A percentile compares a stretch with the other conserved stretches of the same genome.
phyloP scores from a whole-genome alignment of 805 yeast genomes.

The Schwanniomyces sp. region DNA sequence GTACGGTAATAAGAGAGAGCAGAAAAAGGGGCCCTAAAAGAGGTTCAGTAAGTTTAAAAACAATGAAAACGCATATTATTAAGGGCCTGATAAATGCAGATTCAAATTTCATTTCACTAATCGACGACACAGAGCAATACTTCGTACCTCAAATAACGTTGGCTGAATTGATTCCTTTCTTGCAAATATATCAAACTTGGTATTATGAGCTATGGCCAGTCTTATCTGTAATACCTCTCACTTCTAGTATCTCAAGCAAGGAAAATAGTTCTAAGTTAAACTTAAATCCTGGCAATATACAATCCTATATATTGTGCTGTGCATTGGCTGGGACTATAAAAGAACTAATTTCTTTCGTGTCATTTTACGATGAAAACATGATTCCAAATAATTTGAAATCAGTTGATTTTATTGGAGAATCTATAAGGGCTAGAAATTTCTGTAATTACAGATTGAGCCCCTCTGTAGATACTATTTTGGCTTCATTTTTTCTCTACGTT shows the following conservation, averaged over 20 bases:
- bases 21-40: conserved; percentile 40
- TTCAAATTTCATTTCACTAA: conserved; percentile 19
- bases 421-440: conserved; percentile 25
- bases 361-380: conserved; percentile 10
- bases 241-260: conserved; percentile 17
- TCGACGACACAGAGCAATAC: neutral
- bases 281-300: conserved; percentile 14
- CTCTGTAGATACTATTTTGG: conserved; percentile 25
- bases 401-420: conserved; percentile 22
- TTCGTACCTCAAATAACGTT: conserved; percentile 7
- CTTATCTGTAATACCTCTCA: conserved; percentile 29
- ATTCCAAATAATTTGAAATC: neutral
- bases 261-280: conserved; percentile 5
- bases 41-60: too few relatives aligned
- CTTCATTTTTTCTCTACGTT: conserved; percentile 35
- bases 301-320: conserved; percentile 30
- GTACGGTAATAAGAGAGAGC: conserved; percentile 33
- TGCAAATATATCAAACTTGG: conserved; percentile 41
- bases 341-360: conserved; percentile 18
- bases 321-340: conserved; percentile 37
- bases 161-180: conserved; percentile 27
- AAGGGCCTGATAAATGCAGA: too few relatives aligned
- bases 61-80: too few relatives aligned
- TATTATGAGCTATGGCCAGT: conserved; percentile 43
- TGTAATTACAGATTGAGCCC: conserved; percentile 27